Evolutionary conservation across 495 filamentous ascomycete species (phyloP).

Genomic region (Choiromyces venosus): DNA sequence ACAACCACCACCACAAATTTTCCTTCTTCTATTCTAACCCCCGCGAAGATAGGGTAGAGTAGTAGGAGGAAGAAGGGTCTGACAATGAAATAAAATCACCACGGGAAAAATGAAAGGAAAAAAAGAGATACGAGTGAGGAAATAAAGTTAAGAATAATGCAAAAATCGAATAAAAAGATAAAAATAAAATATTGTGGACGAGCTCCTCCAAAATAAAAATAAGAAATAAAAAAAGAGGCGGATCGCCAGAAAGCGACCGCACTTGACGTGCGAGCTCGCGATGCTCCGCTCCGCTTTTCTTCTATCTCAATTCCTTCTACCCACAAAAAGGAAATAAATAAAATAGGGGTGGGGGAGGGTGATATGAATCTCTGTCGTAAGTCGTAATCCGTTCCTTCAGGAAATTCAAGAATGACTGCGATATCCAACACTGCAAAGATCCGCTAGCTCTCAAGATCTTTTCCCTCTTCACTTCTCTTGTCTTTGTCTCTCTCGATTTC

Average conservation of each 20-base stretch:
- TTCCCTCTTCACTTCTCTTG: neutral
- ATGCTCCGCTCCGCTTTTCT: neutral
- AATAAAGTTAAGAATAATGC: neutral
- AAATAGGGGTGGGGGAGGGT: conserved; percentile 10
- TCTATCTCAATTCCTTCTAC: conserved; percentile 18
- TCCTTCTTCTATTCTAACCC: neutral
- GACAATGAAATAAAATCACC: neutral
- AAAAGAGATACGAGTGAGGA: neutral
- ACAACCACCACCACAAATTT: neutral
- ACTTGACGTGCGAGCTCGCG: conserved; percentile 22
- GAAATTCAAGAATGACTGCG: conserved; percentile 13
- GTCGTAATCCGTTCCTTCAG: conserved; percentile 19
- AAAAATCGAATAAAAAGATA: neutral
- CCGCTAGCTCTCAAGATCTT: neutral
- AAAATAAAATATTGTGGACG: conserved; percentile 2
- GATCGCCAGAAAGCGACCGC: conserved; percentile 25
- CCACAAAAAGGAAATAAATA: conserved; percentile 17
- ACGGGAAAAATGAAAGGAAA: neutral
- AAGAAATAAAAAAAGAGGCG: conserved; percentile 17
- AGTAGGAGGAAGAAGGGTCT: neutral
- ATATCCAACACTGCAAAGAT: conserved; percentile 25
- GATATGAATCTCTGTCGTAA: neutral
- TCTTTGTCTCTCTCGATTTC: neutral
- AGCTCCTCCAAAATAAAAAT: conserved; percentile 31
- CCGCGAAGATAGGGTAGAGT: neutral